phyloP scores from a whole-genome alignment of 331 rosid genomes.

The Acacia concinna region DNA sequence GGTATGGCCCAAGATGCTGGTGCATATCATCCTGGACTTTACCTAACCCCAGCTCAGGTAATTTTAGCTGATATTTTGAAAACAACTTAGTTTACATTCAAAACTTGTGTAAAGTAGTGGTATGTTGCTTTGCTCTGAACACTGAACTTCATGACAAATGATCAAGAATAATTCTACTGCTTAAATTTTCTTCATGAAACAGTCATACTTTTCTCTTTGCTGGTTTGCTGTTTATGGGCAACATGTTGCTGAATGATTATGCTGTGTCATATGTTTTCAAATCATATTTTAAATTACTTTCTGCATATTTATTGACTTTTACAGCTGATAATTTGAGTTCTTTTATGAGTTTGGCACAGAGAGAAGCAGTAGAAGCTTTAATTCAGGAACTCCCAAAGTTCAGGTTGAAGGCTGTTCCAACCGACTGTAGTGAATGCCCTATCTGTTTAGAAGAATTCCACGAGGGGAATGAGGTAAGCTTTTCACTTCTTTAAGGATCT shows the following conservation, averaged over 20 bases:
- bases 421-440: constrained; percentile 86
- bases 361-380: constrained; percentile 91
- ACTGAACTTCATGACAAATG: neutral
- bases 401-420: constrained; percentile 82
- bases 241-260: neutral
- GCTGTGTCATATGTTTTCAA: neutral
- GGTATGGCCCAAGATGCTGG: constrained; percentile 81
- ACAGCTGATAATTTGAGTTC: constrained; percentile 27
- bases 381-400: constrained; percentile 90
- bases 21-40: constrained; percentile 78
- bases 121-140: neutral
- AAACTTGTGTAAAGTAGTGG: neutral
- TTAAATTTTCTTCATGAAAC: neutral
- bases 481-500: neutral
- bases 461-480: constrained; percentile 76
- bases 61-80: neutral
- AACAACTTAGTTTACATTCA: neutral
- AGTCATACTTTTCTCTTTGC: neutral
- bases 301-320: constrained; percentile 3
- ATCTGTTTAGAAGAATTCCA: constrained; percentile 87
- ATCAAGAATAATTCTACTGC: neutral
- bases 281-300: neutral
- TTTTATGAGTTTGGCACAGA: constrained; percentile 44
- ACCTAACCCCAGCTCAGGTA: constrained; percentile 84
- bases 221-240: neutral